phyloP scores from a whole-genome alignment of 2,329 filamentous ascomycete genomes.

The Paradendryphiella salina region DNA sequence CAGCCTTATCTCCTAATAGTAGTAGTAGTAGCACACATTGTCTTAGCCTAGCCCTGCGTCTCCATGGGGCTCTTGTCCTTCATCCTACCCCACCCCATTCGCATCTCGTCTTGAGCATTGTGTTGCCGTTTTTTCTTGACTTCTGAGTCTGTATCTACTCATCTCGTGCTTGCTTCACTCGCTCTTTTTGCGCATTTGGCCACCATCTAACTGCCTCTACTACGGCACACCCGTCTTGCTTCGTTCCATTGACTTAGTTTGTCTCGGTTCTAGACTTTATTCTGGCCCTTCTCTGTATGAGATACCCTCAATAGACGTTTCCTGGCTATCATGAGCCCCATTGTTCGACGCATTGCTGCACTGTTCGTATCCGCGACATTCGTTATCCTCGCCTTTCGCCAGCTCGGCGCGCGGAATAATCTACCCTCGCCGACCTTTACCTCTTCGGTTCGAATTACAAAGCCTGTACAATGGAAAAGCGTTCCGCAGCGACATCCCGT shows the following conservation, averaged over 20 bases:
- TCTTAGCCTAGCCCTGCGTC: constrained; percentile 1
- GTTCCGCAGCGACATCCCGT: constrained; percentile 40
- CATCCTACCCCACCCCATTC: constrained; percentile 3
- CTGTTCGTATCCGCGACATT: constrained; percentile 34
- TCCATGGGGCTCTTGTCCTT: constrained; percentile 6
- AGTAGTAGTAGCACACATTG: constrained; percentile 1
- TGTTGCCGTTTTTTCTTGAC: not conserved
- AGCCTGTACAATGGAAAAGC: constrained; percentile 42
- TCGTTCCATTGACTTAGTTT: not conserved
- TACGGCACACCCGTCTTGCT: not conserved
- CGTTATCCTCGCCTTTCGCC: constrained; percentile 38
- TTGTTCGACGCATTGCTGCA: constrained; percentile 37
- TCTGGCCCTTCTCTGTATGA: not conserved
- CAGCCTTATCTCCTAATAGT: constrained; percentile 4
- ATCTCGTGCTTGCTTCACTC: not conserved
- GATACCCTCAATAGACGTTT: constrained; percentile 6
- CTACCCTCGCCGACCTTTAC: constrained; percentile 28
- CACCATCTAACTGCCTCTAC: not conserved
- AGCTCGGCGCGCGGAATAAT: constrained; percentile 26
- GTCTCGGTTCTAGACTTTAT: constrained; percentile 1
- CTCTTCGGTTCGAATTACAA: constrained; percentile 32
- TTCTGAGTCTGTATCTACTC: not conserved
- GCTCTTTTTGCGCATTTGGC: constrained; percentile 1
- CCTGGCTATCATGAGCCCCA: constrained; percentile 29
- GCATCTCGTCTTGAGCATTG: not conserved